Base-by-base conservation (phyloP, 805 yeast species). In the Wickerhamomyces alni region DNA sequence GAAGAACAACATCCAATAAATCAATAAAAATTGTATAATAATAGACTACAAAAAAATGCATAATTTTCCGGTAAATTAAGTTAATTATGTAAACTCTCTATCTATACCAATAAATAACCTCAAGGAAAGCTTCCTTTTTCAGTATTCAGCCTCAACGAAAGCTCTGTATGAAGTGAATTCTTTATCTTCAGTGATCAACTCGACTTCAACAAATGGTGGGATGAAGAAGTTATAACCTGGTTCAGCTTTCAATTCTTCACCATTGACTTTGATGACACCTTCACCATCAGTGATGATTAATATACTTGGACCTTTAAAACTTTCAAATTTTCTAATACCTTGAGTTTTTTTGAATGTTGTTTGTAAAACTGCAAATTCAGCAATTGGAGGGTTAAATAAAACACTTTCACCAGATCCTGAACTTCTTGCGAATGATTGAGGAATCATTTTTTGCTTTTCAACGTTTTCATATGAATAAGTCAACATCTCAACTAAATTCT, bases 381-480 rank as follows among this genome's bases (percentile, higher is more conserved):
- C 95, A 58, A 93, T 93, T 42, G 99, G 99, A 26, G 99, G 99
- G 61, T 93, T 84, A 65, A 81, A 93, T 50, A 89, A 67, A 29
- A 71, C 72, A 16, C 82, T 70, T 47, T 67, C 71, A 36, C 87
- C 91, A 37, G 69, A 81, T 45, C 93, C 93, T 10, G 67, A 55
- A 17, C 85, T 72, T 63, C 79, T 77, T 15, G 50, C 51, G 46
- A 66, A 58, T 12, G 45, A 39, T 49, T 66, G 62, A 22, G 85
- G 76, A 35, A 76, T 75, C 93, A 91, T 86, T 66, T 87, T 88
- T 69, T 93, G 99, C 59, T 88, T 88, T 51, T 80, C 88, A 37
- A 91, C 96, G 18, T 94, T 80, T 39, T 85, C 94, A 54, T 84
- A 84, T 21, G 85, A 72, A 61, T 91, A 93, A 3, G 96, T 89